These are phyloP conservation scores for Gorgonomyces haynaldii DNA, from an alignment of 192 early-diverging fungal species.

Conservation along the genomic window DNA sequence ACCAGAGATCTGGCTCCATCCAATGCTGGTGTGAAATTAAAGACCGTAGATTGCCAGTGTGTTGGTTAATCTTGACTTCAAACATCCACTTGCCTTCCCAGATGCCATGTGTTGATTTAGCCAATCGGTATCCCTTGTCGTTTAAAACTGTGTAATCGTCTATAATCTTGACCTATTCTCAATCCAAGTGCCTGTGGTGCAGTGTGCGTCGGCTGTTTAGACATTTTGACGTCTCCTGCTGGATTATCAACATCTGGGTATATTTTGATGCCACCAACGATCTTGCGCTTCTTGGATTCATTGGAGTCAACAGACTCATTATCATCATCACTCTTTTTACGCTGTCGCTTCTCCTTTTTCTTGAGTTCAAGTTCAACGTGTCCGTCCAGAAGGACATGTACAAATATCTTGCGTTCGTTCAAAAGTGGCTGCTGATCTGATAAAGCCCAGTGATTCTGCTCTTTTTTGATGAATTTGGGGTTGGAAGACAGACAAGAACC, in stretches of 20 bases:
- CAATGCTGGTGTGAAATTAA: constrained; percentile 36
- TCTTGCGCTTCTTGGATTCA: neutral
- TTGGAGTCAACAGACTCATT: neutral
- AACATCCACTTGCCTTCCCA: constrained; percentile 65
- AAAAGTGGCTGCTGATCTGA: neutral
- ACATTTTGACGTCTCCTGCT: constrained; percentile 36
- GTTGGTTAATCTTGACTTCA: constrained; percentile 46
- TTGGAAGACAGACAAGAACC: constrained; percentile 42
- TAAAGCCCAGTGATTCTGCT: neutral
- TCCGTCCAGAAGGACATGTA: neutral
- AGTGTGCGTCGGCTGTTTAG: constrained; percentile 46
- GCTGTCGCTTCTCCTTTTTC: constrained; percentile 13
- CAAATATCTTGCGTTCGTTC: neutral
- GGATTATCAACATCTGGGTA: constrained; percentile 65
- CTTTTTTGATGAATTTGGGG: constrained; percentile 7
- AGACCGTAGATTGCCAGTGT: constrained; percentile 39
- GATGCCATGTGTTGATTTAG: constrained; percentile 64
- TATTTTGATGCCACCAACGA: constrained; percentile 10
- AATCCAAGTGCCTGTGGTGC: constrained; percentile 62
- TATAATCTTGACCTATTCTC: constrained; percentile 46
- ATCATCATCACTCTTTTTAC: constrained; percentile 1
- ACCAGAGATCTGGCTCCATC: constrained; percentile 68
- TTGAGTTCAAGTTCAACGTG: constrained; percentile 21
- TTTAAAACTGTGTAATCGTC: constrained; percentile 49
- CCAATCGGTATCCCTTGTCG: constrained; percentile 62